Evolutionary conservation across 2,329 filamentous ascomycete species (phyloP).

Genomic region (Colletotrichum sp.): DNA sequence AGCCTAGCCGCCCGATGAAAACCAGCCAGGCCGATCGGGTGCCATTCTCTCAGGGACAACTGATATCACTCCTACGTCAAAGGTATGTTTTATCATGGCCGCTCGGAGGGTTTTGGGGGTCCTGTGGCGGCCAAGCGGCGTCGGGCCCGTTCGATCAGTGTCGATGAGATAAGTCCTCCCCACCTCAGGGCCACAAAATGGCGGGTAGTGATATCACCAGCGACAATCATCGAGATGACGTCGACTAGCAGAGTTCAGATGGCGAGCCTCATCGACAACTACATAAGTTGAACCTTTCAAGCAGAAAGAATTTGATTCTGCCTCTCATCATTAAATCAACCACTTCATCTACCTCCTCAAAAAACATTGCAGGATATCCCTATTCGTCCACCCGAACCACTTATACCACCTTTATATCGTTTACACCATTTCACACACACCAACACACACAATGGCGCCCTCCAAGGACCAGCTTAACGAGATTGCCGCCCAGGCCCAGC

Average conservation of each 20-base stretch:
- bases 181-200: constrained; percentile 17
- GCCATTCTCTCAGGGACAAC: neutral
- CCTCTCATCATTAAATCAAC: neutral
- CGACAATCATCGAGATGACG: constrained; percentile 17
- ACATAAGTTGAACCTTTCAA: constrained; percentile 8
- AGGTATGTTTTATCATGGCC: neutral
- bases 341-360: neutral
- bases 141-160: constrained; percentile 6
- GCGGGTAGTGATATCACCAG: constrained; percentile 21
- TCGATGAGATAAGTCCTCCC: constrained; percentile 14
- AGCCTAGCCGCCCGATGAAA: neutral
- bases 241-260: constrained; percentile 5
- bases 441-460: constrained; percentile 26
- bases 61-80: constrained; percentile 21
- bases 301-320: neutral
- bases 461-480: constrained; percentile 41
- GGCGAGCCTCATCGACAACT: neutral
- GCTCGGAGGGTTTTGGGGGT: neutral
- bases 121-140: neutral
- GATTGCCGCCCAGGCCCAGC: constrained; percentile 50
- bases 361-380: neutral
- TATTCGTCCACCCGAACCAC: neutral
- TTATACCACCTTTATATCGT: neutral
- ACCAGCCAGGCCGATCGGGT: neutral
- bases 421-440: neutral